phyloP scores from a whole-genome alignment of 495 filamentous ascomycete genomes.

The Penicillium soppii region DNA sequence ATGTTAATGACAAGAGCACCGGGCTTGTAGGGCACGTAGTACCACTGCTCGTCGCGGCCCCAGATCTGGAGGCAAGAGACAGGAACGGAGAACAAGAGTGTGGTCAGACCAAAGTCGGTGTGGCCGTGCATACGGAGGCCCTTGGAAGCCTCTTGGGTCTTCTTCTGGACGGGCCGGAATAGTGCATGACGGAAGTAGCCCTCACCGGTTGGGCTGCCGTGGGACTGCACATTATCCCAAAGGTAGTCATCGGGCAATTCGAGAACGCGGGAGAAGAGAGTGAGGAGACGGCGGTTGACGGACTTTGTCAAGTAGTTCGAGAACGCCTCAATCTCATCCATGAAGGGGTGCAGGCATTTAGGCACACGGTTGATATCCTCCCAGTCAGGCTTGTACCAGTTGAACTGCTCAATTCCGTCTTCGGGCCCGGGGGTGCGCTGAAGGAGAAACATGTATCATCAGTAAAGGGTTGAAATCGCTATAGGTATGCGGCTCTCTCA shows the following conservation, averaged over 20 bases:
- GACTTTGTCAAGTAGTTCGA: slow-evolving; percentile 44
- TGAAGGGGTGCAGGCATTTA: slow-evolving; percentile 40
- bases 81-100: slow-evolving; percentile 44
- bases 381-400: slow-evolving; percentile 45
- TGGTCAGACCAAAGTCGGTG: slow-evolving; percentile 44
- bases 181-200: slow-evolving; percentile 49
- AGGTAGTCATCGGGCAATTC: slow-evolving; percentile 47
- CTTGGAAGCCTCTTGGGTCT: slow-evolving; percentile 36
- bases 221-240: slow-evolving; percentile 46
- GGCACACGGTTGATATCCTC: slow-evolving; percentile 32
- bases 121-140: slow-evolving; percentile 48
- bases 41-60: slow-evolving; percentile 41
- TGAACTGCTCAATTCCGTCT: slow-evolving; percentile 51
- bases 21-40: slow-evolving; percentile 44
- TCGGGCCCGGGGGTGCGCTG: slow-evolving; percentile 34
- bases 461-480: neutral
- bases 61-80: slow-evolving; percentile 45
- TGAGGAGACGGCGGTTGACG: slow-evolving; percentile 44
- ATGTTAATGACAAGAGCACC: slow-evolving; percentile 48
- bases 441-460: neutral
- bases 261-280: slow-evolving; percentile 45
- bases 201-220: slow-evolving; percentile 42
- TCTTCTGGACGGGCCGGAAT: slow-evolving; percentile 39
- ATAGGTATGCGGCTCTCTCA: slow-evolving; percentile 4
- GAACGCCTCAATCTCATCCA: slow-evolving; percentile 46